Evolutionary conservation across 768 basidiomycete species (phyloP), one percentile per base, ranked within the genome.

Genomic region (Boletus rubropictus): DNA sequence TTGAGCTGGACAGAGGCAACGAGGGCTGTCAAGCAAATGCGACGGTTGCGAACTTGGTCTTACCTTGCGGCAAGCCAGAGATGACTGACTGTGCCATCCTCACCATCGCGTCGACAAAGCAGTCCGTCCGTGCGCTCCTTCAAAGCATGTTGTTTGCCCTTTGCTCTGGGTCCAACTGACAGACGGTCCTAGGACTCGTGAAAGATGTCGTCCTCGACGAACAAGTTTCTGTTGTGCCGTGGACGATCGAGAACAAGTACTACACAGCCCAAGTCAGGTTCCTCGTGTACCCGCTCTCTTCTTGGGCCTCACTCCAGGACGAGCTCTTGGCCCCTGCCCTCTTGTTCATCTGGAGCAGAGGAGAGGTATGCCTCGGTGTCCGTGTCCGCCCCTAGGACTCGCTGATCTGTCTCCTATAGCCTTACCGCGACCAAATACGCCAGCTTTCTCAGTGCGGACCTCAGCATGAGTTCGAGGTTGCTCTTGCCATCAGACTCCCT

Each of bases 231-330:
- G 51, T 40, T 22, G 65, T 86, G 27, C 82, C 84, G 9, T 90
- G 86, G 87, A 84, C 78, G 34, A 85, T 90, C 51, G 66, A 68
- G 42, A 90, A 90, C 70, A 83, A 79, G 62, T 92, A 92, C 66
- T 92, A 91, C 68, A 78, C 78, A 12, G 89, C 89, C 2, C 71
- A 76, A 49, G 84, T 92, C 7, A 79, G 81, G 50, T 89, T 91
- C 59, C 68, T 79, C 28, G 68, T 74, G 10, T 73, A 74, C 45
- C 68, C 74, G 15, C 61, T 80, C 44, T 66, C 69, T 25, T 69
- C 72, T 10, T 70, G 78, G 49, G 64, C 63, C 25, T 65, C 72
- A 15, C 61, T 71, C 37, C 63, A 71, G 17, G 66, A 75, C 15
- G 65, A 66, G 31, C 39, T 51, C 22, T 28, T 25, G 17, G 66